phyloP scores from a whole-genome alignment of 2,329 filamentous ascomycete genomes.

The Pseudogymnoascus sp. region DNA sequence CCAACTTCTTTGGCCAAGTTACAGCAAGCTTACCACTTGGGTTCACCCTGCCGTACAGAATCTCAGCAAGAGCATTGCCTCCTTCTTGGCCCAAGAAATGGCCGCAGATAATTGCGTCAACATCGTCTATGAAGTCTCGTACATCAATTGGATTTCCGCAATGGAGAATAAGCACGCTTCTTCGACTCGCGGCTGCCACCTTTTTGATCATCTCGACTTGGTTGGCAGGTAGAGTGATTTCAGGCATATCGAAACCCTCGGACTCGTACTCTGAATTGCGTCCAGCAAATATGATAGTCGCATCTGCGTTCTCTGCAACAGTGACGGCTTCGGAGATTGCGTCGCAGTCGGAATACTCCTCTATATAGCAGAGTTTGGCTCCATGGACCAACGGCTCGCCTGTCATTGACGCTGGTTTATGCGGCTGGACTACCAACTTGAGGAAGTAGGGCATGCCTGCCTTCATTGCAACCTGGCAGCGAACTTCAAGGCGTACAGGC shows the following conservation, averaged over 20 bases:
- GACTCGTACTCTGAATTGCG: slow-evolving; percentile 14
- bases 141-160: slow-evolving; percentile 19
- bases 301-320: slow-evolving; percentile 11
- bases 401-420: not conserved
- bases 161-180: slow-evolving; percentile 15
- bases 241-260: slow-evolving; percentile 10
- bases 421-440: not conserved
- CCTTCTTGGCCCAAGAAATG: slow-evolving; percentile 51
- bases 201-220: slow-evolving; percentile 18
- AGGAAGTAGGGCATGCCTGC: not conserved
- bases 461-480: not conserved
- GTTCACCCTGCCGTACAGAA: slow-evolving; percentile 67
- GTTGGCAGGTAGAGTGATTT: slow-evolving; percentile 7
- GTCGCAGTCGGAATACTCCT: slow-evolving; percentile 11
- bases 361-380: slow-evolving; percentile 13
- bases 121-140: slow-evolving; percentile 32
- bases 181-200: slow-evolving; percentile 13
- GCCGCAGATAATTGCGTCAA: slow-evolving; percentile 51
- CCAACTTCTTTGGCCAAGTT: slow-evolving; percentile 42
- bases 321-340: slow-evolving; percentile 14
- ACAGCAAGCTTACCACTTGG: slow-evolving; percentile 42
- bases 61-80: slow-evolving; percentile 63
- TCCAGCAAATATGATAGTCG: slow-evolving; percentile 16
- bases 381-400: slow-evolving; percentile 12
- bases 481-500: slow-evolving; percentile 13